Evolutionary conservation across 169 alveolate species (phyloP).

Genomic region (Plasmodium berghei): DNA sequence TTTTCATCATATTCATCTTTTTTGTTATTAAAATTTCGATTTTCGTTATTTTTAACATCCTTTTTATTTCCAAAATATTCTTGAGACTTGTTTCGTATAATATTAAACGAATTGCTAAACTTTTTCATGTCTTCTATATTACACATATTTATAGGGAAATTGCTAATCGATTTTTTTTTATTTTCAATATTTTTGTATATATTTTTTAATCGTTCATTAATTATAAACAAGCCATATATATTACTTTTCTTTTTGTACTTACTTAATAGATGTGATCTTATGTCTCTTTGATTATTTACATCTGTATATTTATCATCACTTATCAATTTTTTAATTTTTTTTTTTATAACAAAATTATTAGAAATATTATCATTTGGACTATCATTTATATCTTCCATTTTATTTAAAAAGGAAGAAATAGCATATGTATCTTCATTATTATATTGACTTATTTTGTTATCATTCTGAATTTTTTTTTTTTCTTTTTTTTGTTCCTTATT

Average conservation of each 20-base stretch:
- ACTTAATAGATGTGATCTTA: slow-evolving; percentile 29
- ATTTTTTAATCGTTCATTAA: slow-evolving; percentile 47
- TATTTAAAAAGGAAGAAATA: background rate
- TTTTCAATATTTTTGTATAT: slow-evolving; percentile 48
- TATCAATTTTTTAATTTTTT: background rate
- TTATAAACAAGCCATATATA: slow-evolving; percentile 58
- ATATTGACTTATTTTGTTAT: background rate
- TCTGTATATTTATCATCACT: background rate
- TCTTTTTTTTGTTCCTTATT: background rate
- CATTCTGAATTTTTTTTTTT: background rate
- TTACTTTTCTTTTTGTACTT: slow-evolving; percentile 46
- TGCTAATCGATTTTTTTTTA: slow-evolving; percentile 44
- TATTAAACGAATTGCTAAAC: slow-evolving; percentile 34
- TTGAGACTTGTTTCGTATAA: background rate
- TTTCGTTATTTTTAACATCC: background rate
- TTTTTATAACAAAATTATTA: background rate
- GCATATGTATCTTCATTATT: background rate
- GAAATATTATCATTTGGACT: background rate
- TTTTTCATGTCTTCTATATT: slow-evolving; percentile 19
- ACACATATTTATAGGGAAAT: slow-evolving; percentile 36
- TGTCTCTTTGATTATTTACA: background rate
- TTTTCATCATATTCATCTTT: background rate
- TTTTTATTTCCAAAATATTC: background rate
- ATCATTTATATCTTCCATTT: background rate
- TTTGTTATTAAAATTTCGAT: background rate